These are phyloP conservation scores for Tolypocladium album DNA, from an alignment of 2,329 filamentous ascomycete species.

Conservation along the genomic window DNA sequence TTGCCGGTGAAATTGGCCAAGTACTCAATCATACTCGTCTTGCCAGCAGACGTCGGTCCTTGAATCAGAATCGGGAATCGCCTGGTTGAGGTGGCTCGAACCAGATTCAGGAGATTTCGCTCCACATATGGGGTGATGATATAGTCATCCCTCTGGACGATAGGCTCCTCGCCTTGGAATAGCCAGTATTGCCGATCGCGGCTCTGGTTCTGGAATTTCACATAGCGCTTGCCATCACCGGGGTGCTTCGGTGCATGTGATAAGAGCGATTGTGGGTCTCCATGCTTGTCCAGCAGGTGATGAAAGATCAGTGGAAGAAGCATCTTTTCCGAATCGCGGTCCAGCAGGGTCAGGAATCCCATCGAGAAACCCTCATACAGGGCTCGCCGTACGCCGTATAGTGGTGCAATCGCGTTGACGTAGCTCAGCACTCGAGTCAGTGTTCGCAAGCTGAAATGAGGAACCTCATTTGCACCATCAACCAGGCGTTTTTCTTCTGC, in stretches of 20 bases:
- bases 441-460: conserved; percentile 93
- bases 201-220: conserved; percentile 60
- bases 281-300: conserved; percentile 61
- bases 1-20: conserved; percentile 95
- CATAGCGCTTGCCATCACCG: conserved; percentile 63
- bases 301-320: conserved; percentile 72
- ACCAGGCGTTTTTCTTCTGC: conserved; percentile 71
- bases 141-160: conserved; percentile 71
- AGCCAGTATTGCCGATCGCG: conserved; percentile 78
- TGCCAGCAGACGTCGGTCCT: conserved; percentile 92
- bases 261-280: conserved; percentile 60
- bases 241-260: conserved; percentile 70
- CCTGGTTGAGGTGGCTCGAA: conserved; percentile 83
- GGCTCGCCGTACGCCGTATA: conserved; percentile 76
- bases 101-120: conserved; percentile 86
- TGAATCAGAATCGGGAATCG: conserved; percentile 92
- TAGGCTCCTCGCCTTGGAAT: conserved; percentile 55
- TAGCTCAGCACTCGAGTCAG: conserved; percentile 85
- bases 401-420: conserved; percentile 70
- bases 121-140: conserved; percentile 95
- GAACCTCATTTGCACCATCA: conserved; percentile 90
- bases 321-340: conserved; percentile 68
- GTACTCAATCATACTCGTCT: conserved; percentile 99
- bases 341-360: conserved; percentile 88
- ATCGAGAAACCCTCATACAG: conserved; percentile 95